These are phyloP conservation scores for Metschnikowia orientalis DNA, from an alignment of 805 yeast genomes.

Conservation along the genomic window DNA sequence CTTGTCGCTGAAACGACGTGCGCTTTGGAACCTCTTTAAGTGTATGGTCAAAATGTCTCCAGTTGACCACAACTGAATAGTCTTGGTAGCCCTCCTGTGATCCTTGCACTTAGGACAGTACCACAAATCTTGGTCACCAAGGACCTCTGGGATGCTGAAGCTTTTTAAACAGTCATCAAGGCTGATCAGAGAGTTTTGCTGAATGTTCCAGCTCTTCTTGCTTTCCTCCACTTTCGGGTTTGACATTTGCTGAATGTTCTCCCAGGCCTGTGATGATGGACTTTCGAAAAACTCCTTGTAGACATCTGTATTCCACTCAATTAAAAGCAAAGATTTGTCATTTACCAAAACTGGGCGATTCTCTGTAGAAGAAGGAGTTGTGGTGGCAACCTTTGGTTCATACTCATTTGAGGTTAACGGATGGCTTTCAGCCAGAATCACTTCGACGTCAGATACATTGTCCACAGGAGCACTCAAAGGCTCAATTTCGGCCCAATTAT, in stretches of 20 bases:
- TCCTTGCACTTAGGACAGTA: constrained; percentile 87
- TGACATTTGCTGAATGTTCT: constrained; percentile 34
- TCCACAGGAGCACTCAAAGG: constrained; percentile 14
- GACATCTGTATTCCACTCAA: constrained; percentile 59
- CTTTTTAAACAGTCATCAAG: constrained; percentile 68
- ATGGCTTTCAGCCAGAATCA: not conserved
- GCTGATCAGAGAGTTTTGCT: constrained; percentile 44
- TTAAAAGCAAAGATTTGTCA: constrained; percentile 37
- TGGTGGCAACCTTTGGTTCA: too few relatives aligned
- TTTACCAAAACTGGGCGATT: constrained; percentile 16
- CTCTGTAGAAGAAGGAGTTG: not conserved
- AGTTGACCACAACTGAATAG: constrained; percentile 86
- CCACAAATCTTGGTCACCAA: constrained; percentile 90
- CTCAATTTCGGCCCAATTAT: constrained; percentile 16
- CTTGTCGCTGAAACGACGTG: constrained; percentile 82
- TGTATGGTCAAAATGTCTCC: constrained; percentile 91
- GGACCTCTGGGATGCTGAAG: constrained; percentile 77
- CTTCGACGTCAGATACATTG: constrained; percentile 1
- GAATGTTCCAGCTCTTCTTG: constrained; percentile 30
- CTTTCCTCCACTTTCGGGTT: constrained; percentile 54
- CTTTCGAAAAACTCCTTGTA: constrained; percentile 49
- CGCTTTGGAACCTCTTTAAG: constrained; percentile 82
- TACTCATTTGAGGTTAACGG: too few relatives aligned
- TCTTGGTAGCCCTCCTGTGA: constrained; percentile 85
- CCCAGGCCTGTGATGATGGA: constrained; percentile 54